Conservation (phyloP, 495 filamentous ascomycete genomes). For the Neohortaea acidophila region DNA sequence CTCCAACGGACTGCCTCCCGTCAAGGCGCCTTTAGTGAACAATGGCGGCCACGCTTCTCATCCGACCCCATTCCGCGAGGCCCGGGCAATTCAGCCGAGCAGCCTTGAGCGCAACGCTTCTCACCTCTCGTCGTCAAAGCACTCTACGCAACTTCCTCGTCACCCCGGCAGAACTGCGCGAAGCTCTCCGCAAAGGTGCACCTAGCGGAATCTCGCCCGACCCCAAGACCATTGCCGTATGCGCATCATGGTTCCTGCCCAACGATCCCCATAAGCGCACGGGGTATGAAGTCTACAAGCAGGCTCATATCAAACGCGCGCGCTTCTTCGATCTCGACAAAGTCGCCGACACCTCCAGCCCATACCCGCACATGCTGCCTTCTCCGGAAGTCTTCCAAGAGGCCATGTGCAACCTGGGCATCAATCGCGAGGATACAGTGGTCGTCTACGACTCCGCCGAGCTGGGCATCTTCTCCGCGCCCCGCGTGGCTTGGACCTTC, state of each 20-base stretch:
- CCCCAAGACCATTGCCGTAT: slow-evolving; percentile 71
- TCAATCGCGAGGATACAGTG: slow-evolving; percentile 68
- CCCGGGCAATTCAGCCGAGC: no score
- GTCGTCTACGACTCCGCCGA: slow-evolving; percentile 87
- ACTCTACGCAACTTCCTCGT: slow-evolving; percentile 62
- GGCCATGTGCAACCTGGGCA: slow-evolving; percentile 77
- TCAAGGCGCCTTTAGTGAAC: no score
- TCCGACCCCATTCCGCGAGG: neutral
- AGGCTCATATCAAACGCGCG: slow-evolving; percentile 64
- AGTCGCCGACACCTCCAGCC: slow-evolving; percentile 69
- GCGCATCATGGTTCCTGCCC: slow-evolving; percentile 90
- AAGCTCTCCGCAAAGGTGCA: slow-evolving; percentile 63
- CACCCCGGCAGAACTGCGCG: slow-evolving; percentile 63
- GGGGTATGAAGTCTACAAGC: slow-evolving; percentile 59
- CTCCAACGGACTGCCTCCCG: no score
- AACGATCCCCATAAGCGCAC: slow-evolving; percentile 65
- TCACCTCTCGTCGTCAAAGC: slow-evolving; percentile 19
- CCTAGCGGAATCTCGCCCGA: slow-evolving; percentile 57
- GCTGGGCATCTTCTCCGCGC: slow-evolving; percentile 83
- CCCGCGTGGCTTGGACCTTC: slow-evolving; percentile 84
- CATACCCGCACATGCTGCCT: slow-evolving; percentile 96
- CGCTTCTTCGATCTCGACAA: slow-evolving; percentile 96
- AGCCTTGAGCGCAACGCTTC: no score
- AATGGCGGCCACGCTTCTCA: neutral
- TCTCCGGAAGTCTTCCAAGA: slow-evolving; percentile 60